Evolutionary conservation across 2,329 filamentous ascomycete species (phyloP), one percentile per base, ranked within the genome.

Genomic region (Rutstroemia sp.): DNA sequence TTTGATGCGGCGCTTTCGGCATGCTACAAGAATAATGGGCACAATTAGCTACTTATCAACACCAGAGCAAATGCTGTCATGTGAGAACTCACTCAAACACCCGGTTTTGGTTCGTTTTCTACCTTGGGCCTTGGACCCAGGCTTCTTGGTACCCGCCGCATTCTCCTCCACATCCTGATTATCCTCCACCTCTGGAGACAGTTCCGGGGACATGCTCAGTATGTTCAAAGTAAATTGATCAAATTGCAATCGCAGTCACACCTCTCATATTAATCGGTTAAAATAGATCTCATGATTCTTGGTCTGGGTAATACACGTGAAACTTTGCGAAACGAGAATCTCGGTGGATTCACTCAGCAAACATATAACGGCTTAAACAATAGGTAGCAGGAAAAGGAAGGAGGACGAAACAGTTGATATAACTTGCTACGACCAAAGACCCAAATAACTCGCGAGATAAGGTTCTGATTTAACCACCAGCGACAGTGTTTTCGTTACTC

Each of bases 1-100:
- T 73, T 97, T 99, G 73, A 99, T 97, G 60, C 94, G 88, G 53
- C 94, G 86, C 73, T 89, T 92, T 61, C 94, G 87, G 73, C 94
- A 99, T 57, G 94, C 88, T 92, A 53, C 27, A 41, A 27, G 42
- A 14, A 25, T 16, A 39, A 10, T 39, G 16, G 47, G 10, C 51
- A 17, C 17, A 25, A 51, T 48, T 25, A 46, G 39, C 37, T 30
- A 19, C 16, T 25, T 37, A n/a, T 34, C 3, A 34, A 12, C 4
- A 34, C 3, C 4, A 34, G 12, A 14, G 44, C 19, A 3, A 6
- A 14, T 9, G 25, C 12, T 8, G 5, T 4, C 14, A 23, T 19
- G 6, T 7, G 23, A 5, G 12, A 48, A 78, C 86, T 71, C 79
- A 91, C 87, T 96, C 59, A 96, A 73, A 70, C 92, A 96, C 14